Evolutionary conservation across 352 stramenopile genomes (phyloP).

Genomic region (Peronospora farinosa): DNA sequence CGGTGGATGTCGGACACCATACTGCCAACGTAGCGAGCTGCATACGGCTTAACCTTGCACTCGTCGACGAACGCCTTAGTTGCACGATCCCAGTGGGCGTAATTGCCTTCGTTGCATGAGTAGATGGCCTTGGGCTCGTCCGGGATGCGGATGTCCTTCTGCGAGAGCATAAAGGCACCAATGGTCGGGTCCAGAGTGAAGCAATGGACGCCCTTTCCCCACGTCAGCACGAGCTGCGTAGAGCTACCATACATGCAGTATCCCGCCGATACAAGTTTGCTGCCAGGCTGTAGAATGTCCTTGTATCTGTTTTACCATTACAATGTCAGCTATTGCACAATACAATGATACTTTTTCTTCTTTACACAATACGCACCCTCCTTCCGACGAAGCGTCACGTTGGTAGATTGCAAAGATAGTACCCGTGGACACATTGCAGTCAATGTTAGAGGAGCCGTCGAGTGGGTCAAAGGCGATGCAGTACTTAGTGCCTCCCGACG

Average conservation of each 20-base stretch:
- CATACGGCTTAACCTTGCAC: conserved; percentile 81
- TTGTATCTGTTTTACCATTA: conserved; percentile 37
- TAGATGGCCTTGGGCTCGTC: conserved; percentile 91
- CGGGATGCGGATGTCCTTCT: conserved; percentile 92
- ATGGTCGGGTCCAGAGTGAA: conserved; percentile 98
- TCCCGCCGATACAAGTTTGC: conserved; percentile 92
- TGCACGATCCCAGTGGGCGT: conserved; percentile 89
- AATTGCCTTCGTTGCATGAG: conserved; percentile 98
- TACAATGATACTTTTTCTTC: too few species aligned
- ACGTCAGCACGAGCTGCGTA: conserved; percentile 96
- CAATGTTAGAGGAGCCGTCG: conserved; percentile 98
- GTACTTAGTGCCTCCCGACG: conserved; percentile 75
- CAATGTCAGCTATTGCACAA: not conserved
- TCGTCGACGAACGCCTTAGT: conserved; percentile 87
- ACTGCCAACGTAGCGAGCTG: conserved; percentile 94
- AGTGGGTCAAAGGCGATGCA: conserved; percentile 98
- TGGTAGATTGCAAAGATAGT: conserved; percentile 99
- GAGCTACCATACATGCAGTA: conserved; percentile 99
- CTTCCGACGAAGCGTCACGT: conserved; percentile 44
- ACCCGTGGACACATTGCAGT: conserved; percentile 98
- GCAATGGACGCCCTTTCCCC: conserved; percentile 90
- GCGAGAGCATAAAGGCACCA: conserved; percentile 96
- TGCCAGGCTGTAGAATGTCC: conserved; percentile 92
- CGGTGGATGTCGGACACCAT: conserved; percentile 99
- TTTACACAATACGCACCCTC: conserved; percentile 26